phyloP scores from a whole-genome alignment of 441 rosid genomes.

The Euphorbia corollata region DNA sequence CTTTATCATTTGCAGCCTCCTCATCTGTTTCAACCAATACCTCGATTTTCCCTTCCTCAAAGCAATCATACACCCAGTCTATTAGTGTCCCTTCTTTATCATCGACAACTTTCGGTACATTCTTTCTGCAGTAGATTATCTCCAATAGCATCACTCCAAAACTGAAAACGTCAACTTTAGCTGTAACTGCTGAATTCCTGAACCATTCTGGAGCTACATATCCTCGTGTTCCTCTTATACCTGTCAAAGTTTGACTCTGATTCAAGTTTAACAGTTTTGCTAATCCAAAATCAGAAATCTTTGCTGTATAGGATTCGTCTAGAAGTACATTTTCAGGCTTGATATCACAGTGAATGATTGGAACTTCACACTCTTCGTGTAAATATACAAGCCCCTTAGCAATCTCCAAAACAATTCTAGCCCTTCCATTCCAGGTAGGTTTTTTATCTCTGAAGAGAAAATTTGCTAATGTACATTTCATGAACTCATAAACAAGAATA shows the following conservation, averaged over 20 bases:
- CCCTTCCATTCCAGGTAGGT: slow-evolving; percentile 17
- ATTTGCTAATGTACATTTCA: slow-evolving; percentile 17
- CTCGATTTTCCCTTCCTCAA: slow-evolving; percentile 2
- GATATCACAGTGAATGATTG: slow-evolving; percentile 21
- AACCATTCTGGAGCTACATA: slow-evolving; percentile 25
- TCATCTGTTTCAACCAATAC: slow-evolving; percentile 7
- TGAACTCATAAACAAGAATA: slow-evolving; percentile 18
- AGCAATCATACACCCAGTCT: slow-evolving; percentile 21
- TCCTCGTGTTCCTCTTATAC: slow-evolving; percentile 24
- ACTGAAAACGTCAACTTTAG: slow-evolving; percentile 24
- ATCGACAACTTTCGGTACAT: not conserved
- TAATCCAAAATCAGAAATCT: slow-evolving; percentile 22
- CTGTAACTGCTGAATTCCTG: slow-evolving; percentile 21
- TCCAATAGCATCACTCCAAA: slow-evolving; percentile 23
- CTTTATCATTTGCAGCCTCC: slow-evolving; percentile 11
- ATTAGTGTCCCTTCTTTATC: slow-evolving; percentile 11
- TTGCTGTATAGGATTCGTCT: slow-evolving; percentile 13
- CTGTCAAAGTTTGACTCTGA: slow-evolving; percentile 14
- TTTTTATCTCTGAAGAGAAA: slow-evolving; percentile 9
- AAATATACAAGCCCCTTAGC: slow-evolving; percentile 19
- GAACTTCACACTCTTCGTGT: slow-evolving; percentile 20
- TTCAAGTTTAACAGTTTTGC: slow-evolving; percentile 15
- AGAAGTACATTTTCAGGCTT: slow-evolving; percentile 25
- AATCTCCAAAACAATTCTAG: slow-evolving; percentile 15
- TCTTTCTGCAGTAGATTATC: slow-evolving; percentile 24